Conservation (phyloP, 2,329 filamentous ascomycete species). For the Pseudogymnoascus sp. region DNA sequence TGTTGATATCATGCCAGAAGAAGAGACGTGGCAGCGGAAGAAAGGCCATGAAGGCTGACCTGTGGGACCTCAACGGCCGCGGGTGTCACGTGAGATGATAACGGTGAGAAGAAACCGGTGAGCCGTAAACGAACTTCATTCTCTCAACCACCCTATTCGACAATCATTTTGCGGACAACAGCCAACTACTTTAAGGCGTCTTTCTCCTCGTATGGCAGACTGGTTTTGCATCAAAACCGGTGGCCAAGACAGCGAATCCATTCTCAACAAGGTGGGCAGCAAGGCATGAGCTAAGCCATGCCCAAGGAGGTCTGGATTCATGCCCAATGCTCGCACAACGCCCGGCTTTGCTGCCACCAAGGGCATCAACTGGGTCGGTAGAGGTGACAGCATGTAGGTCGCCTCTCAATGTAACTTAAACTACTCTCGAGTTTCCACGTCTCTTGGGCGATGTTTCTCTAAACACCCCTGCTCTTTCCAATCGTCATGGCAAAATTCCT, state of each 20-base stretch:
- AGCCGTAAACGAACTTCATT: slow-evolving; percentile 51
- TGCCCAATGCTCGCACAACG: slow-evolving; percentile 2
- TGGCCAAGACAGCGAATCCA: neutral
- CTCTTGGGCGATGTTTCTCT: neutral
- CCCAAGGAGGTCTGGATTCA: slow-evolving; percentile 6
- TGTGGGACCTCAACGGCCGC: neutral
- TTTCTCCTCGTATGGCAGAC: neutral
- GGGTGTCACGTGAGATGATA: neutral
- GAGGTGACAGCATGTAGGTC: neutral
- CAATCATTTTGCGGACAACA: slow-evolving; percentile 18
- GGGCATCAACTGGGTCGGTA: neutral
- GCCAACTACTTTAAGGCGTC: slow-evolving; percentile 1
- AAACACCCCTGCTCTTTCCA: neutral
- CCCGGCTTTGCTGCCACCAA: slow-evolving; percentile 3
- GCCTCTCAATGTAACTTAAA: slow-evolving; percentile 2
- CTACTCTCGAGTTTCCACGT: slow-evolving; percentile 1
- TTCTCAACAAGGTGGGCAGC: slow-evolving; percentile 7
- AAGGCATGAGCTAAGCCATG: slow-evolving; percentile 4
- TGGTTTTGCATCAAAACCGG: neutral
- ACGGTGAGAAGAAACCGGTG: neutral
- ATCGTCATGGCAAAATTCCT: neutral
- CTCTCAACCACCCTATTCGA: slow-evolving; percentile 41
- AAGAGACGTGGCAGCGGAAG: neutral
- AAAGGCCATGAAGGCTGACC: neutral
- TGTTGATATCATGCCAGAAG: neutral